Conservation (phyloP, 805 yeast genomes). For the Yamadazyma olivae region DNA sequence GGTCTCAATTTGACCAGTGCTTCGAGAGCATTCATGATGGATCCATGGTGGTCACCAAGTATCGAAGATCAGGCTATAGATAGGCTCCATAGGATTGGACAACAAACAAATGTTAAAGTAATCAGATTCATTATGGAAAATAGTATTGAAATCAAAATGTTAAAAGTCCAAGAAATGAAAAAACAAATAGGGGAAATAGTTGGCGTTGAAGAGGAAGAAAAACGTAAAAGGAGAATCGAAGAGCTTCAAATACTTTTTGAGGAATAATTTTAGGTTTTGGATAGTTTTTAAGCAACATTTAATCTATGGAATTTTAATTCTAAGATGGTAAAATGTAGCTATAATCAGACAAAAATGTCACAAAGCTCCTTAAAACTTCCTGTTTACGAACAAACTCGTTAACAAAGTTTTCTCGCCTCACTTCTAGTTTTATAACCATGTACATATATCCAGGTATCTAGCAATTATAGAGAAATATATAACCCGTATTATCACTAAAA, state of each 20-base stretch:
- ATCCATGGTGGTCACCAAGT: conserved; percentile 97
- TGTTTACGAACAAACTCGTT: too few relatives aligned
- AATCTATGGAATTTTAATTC: too few relatives aligned
- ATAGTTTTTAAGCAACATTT: too few relatives aligned
- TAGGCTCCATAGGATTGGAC: conserved; percentile 89
- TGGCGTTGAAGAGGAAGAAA: conserved; percentile 71
- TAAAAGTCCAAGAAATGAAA: conserved; percentile 82
- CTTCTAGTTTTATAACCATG: too few relatives aligned
- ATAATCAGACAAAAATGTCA: too few relatives aligned
- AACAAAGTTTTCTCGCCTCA: too few relatives aligned
- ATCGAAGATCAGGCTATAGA: conserved; percentile 91
- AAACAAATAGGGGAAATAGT: conserved; percentile 77
- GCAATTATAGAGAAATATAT: too few relatives aligned
- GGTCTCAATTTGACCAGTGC: conserved; percentile 88
- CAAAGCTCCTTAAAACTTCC: too few relatives aligned
- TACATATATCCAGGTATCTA: too few relatives aligned
- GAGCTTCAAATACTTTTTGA: conserved; percentile 69
- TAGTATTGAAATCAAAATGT: conserved; percentile 85
- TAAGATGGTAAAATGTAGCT: too few relatives aligned
- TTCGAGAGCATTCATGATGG: conserved; percentile 83
- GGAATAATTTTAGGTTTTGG: too few relatives aligned
- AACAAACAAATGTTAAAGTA: conserved; percentile 66
- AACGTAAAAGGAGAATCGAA: conserved; percentile 64
- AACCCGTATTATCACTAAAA: too few relatives aligned
- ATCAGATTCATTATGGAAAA: conserved; percentile 76